phyloP scores from a whole-genome alignment of 169 alveolate species.

The Babesia ovata region DNA sequence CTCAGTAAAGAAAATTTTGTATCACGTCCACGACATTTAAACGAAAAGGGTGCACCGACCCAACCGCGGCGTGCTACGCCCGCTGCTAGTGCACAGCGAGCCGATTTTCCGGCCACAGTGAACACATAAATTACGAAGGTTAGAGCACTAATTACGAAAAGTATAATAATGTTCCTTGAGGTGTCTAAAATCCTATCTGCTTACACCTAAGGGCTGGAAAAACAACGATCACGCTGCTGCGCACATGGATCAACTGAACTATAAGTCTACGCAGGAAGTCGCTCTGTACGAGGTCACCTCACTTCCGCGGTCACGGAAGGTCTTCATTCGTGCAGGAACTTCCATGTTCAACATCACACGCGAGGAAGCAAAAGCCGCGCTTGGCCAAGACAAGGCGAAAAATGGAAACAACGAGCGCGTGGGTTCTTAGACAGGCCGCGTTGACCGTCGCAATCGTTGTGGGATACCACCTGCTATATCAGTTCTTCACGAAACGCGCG shows the following conservation, averaged over 20 bases:
- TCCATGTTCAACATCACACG: conserved; percentile 15
- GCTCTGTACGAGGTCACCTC: conserved; percentile 38
- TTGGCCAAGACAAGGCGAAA: neutral
- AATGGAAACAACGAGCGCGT: conserved; percentile 1
- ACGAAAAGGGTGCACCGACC: too few species aligned
- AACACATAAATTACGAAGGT: too few species aligned
- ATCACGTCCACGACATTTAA: too few species aligned
- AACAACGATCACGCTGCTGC: neutral
- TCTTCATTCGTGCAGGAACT: conserved; percentile 24
- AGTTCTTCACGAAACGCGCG: neutral
- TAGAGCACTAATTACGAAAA: too few species aligned
- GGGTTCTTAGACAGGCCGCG: conserved; percentile 4
- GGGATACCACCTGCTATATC: conserved; percentile 20
- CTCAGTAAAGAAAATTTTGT: too few species aligned
- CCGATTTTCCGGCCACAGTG: too few species aligned
- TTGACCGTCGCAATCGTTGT: conserved; percentile 12
- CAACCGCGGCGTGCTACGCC: too few species aligned
- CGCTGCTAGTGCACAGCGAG: too few species aligned
- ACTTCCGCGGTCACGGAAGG: conserved; percentile 14
- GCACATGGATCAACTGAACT: conserved; percentile 31
- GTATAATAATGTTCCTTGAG: too few species aligned
- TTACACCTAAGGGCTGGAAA: neutral
- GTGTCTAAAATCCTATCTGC: too few species aligned
- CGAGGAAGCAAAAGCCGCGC: conserved; percentile 17
- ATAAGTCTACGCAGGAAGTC: conserved; percentile 30